Conservation (phyloP, 2,329 filamentous ascomycete species). For the Aspergillus sp. region DNA sequence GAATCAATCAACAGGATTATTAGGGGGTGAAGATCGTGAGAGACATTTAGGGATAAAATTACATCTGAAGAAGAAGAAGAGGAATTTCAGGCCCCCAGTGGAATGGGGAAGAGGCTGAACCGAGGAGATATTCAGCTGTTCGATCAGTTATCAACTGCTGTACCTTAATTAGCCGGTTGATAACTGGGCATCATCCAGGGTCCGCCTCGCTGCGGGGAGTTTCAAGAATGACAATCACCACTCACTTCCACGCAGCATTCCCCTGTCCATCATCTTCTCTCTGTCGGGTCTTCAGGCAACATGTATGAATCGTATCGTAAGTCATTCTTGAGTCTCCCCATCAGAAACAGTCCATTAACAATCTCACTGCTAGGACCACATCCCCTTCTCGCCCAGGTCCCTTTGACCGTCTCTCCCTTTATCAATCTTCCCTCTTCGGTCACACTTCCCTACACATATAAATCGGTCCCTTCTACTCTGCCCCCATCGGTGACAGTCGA, state of each 20-base stretch:
- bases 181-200: too few relatives aligned
- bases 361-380: conserved; percentile 58
- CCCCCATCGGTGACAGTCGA: conserved; percentile 65
- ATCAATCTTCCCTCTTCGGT: conserved; percentile 83
- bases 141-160: too few relatives aligned
- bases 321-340: conserved; percentile 12
- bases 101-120: too few relatives aligned
- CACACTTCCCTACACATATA: conserved; percentile 94
- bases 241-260: background rate
- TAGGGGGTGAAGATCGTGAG: too few relatives aligned
- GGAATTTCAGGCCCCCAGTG: too few relatives aligned
- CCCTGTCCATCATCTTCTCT: background rate
- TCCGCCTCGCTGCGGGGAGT: too few relatives aligned
- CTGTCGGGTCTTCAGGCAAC: conserved; percentile 2
- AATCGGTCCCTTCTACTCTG: conserved; percentile 78
- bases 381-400: conserved; percentile 84
- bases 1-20: background rate
- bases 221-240: too few relatives aligned
- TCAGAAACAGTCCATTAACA: background rate
- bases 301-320: conserved; percentile 45
- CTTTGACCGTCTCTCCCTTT: conserved; percentile 90
- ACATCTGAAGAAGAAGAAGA: too few relatives aligned
- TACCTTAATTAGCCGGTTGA: too few relatives aligned
- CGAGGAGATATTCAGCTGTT: too few relatives aligned
- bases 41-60: too few relatives aligned